Evolutionary conservation across 2,329 filamentous ascomycete genomes (phyloP).

Genomic region (Trichoderma pleuroti): DNA sequence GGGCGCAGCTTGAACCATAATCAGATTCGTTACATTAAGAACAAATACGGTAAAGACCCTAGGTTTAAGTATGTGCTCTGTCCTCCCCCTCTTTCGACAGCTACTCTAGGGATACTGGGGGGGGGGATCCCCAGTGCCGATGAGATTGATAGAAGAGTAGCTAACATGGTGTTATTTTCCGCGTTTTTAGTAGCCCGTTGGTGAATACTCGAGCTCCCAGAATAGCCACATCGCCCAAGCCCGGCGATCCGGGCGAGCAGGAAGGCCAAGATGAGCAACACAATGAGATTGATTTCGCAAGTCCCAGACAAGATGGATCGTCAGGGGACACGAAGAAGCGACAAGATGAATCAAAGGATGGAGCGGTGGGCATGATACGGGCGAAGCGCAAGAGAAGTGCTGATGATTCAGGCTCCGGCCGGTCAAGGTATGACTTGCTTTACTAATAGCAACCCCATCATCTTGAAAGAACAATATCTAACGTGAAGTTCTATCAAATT

Average conservation of each 20-base stretch:
- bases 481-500: neutral
- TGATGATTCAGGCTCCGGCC: neutral
- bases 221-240: neutral
- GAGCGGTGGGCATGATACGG: neutral
- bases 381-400: slow-evolving; percentile 14
- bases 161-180: neutral
- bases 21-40: slow-evolving; percentile 40
- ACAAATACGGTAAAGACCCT: slow-evolving; percentile 40
- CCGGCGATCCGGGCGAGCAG: neutral
- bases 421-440: neutral
- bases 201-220: slow-evolving; percentile 19
- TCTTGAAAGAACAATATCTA: neutral
- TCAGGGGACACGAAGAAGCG: neutral
- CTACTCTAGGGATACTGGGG: too few species aligned
- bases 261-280: neutral
- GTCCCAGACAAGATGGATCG: neutral
- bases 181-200: slow-evolving; percentile 20
- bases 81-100: neutral
- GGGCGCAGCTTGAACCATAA: slow-evolving; percentile 31
- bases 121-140: neutral
- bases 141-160: neutral
- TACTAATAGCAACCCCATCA: neutral
- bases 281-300: neutral
- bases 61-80: slow-evolving; percentile 34
- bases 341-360: neutral